Evolutionary conservation across 2,329 filamentous ascomycete genomes (phyloP).

Genomic region (Ophiocordyceps australis): DNA sequence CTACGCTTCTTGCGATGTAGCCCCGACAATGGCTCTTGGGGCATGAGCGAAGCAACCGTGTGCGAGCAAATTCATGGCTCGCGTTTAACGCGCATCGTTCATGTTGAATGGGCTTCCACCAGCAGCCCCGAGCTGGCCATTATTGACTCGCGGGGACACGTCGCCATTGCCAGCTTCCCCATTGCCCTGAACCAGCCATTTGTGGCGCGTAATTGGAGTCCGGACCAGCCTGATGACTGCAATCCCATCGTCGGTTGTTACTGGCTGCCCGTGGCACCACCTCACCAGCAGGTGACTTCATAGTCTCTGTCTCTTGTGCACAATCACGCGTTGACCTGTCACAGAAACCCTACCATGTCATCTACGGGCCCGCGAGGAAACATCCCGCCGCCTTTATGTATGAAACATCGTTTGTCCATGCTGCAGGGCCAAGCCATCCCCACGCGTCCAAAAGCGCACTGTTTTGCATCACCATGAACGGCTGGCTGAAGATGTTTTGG

Average conservation of each 20-base stretch:
- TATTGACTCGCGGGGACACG: slow-evolving; percentile 60
- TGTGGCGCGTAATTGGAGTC: slow-evolving; percentile 39
- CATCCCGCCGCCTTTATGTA: slow-evolving; percentile 48
- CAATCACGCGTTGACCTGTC: slow-evolving; percentile 2
- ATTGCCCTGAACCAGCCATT: slow-evolving; percentile 58
- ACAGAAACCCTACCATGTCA: slow-evolving; percentile 23
- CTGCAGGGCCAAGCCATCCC: slow-evolving; percentile 57
- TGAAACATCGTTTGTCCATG: slow-evolving; percentile 44
- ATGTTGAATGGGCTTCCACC: slow-evolving; percentile 64
- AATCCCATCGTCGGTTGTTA: slow-evolving; percentile 66
- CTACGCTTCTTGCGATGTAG: slow-evolving; percentile 56
- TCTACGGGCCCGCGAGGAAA: slow-evolving; percentile 46
- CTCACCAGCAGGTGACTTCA: slow-evolving; percentile 16
- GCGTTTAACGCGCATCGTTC: slow-evolving; percentile 52
- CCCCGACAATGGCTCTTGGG: slow-evolving; percentile 55
- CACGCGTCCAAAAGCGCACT: slow-evolving; percentile 53
- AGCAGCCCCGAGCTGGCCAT: slow-evolving; percentile 65
- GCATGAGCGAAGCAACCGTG: slow-evolving; percentile 51
- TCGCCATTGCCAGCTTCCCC: slow-evolving; percentile 55
- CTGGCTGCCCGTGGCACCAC: slow-evolving; percentile 53
- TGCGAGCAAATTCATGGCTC: slow-evolving; percentile 41
- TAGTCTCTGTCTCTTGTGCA: background rate
- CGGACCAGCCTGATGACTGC: slow-evolving; percentile 57
- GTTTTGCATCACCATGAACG: slow-evolving; percentile 58
- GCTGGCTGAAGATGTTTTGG: slow-evolving; percentile 58